A percentile compares a stretch with the other conserved stretches of the same genome.
Evolutionary conservation across 2,329 filamentous ascomycete genomes (phyloP).

Genomic region (Dactylellina drechsleri): DNA sequence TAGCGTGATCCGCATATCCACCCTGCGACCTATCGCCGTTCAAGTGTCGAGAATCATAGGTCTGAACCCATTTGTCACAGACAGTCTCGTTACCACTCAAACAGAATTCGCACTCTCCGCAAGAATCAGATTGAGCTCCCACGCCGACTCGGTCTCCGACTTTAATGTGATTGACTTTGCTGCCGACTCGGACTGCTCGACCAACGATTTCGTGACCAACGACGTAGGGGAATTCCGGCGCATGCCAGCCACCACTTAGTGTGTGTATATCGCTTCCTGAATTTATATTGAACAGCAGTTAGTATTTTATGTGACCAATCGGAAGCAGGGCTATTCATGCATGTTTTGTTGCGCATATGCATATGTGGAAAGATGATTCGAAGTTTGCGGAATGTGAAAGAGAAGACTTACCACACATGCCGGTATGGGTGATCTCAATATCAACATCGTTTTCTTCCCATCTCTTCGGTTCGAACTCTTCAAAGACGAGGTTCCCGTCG

Average conservation of each 20-base stretch:
- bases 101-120: conserved; percentile 66
- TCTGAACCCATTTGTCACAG: conserved; percentile 65
- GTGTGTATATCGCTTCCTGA: conserved; percentile 60
- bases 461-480: conserved; percentile 70
- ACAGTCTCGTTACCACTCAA: conserved; percentile 47
- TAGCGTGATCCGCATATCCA: conserved; percentile 64
- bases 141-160: conserved; percentile 73
- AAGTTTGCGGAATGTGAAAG: conserved; percentile 35
- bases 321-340: not conserved
- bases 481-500: conserved; percentile 54
- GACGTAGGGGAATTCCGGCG: conserved; percentile 64
- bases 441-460: conserved; percentile 75
- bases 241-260: conserved; percentile 60
- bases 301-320: conserved; percentile 1
- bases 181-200: conserved; percentile 68
- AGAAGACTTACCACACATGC: conserved; percentile 67
- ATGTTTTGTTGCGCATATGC: conserved; percentile 8
- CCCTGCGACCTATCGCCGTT: conserved; percentile 74
- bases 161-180: conserved; percentile 65
- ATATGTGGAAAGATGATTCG: not conserved
- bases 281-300: not conserved
- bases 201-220: conserved; percentile 75
- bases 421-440: conserved; percentile 73
- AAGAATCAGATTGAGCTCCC: conserved; percentile 70
- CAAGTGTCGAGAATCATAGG: conserved; percentile 70